Percentiles rank a stretch among this genome's conserved stretches.
Evolutionary conservation across 1,139 yeast species (phyloP).

Genomic region (Debaryomycetaceae sp.): DNA sequence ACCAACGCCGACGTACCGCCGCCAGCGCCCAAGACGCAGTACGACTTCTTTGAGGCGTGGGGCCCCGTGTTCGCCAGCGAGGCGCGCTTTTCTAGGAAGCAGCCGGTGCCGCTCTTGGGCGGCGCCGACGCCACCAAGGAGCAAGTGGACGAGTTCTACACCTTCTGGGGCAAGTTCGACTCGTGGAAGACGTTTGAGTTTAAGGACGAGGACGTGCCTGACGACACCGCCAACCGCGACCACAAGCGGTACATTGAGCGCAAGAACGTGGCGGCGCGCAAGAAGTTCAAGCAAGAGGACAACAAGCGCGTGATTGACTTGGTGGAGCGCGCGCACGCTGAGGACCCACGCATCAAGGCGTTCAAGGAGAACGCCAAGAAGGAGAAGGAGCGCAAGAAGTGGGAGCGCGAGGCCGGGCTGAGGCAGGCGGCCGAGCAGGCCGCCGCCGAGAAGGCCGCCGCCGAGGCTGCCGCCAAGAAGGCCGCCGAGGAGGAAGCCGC

Average conservation of each 20-base stretch:
- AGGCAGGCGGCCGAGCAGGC: slow-evolving; percentile 94
- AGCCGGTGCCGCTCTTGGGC: slow-evolving; percentile 86
- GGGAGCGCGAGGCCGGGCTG: slow-evolving; percentile 98
- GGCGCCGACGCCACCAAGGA: slow-evolving; percentile 61
- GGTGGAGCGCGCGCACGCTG: slow-evolving; percentile 81
- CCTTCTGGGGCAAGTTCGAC: slow-evolving; percentile 92
- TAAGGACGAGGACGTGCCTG: slow-evolving; percentile 98
- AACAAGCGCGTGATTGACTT: slow-evolving; percentile 83
- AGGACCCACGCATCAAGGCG: slow-evolving; percentile 91
- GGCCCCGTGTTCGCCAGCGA: slow-evolving; percentile 88
- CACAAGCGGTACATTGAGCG: slow-evolving; percentile 98
- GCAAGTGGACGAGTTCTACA: slow-evolving; percentile 86
- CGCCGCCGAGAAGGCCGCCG: slow-evolving; percentile 76
- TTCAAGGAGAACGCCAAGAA: slow-evolving; percentile 94
- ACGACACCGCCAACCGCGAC: slow-evolving; percentile 98
- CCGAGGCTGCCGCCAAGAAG: slow-evolving; percentile 66
- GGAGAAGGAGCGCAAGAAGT: slow-evolving; percentile 90
- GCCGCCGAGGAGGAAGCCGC: slow-evolving; percentile 75
- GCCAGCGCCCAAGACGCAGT: slow-evolving; percentile 58
- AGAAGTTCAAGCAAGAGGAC: slow-evolving; percentile 97
- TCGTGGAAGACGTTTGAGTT: slow-evolving; percentile 99
- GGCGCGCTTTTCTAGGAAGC: slow-evolving; percentile 84
- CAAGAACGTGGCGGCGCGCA: slow-evolving; percentile 94
- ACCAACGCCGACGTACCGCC: slow-evolving; percentile 79
- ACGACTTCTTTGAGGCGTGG: slow-evolving; percentile 90